Conservation (phyloP, 768 basidiomycete species). For the Suillus paluster region DNA sequence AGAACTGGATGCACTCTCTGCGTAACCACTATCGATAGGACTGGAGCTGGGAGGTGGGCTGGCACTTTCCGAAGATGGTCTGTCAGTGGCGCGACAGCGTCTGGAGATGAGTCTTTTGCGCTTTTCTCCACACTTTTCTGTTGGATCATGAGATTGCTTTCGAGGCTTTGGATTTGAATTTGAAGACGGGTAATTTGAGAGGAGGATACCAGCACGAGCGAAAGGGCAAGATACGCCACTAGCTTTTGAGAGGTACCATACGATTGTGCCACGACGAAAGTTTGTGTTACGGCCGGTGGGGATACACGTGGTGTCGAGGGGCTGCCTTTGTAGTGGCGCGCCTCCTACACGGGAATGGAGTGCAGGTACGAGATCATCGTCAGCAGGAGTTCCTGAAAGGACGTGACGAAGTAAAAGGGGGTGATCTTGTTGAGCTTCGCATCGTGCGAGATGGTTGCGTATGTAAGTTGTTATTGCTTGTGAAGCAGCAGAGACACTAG, state of each 20-base stretch:
- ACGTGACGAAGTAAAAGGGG: conserved; percentile 75
- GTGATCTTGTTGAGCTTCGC: conserved; percentile 70
- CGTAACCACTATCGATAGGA: conserved; percentile 32
- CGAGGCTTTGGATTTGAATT: conserved; percentile 50
- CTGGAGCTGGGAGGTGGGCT: conserved; percentile 16
- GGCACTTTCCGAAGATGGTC: not conserved
- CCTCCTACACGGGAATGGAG: conserved; percentile 74
- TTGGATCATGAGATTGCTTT: not conserved
- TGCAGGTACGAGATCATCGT: conserved; percentile 76
- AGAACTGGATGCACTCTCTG: conserved; percentile 24
- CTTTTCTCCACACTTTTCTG: conserved; percentile 49
- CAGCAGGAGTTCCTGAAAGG: conserved; percentile 70
- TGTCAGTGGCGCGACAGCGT: conserved; percentile 1
- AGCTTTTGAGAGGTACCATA: conserved; percentile 80
- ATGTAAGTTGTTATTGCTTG: conserved; percentile 87
- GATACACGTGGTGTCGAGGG: conserved; percentile 17
- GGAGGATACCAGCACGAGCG: conserved; percentile 68
- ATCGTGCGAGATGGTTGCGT: conserved; percentile 71
- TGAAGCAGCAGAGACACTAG: conserved; percentile 74
- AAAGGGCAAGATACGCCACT: conserved; percentile 81
- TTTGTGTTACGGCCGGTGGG: conserved; percentile 53
- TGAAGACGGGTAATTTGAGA: conserved; percentile 59
- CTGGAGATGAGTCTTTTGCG: conserved; percentile 40
- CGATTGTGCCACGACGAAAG: conserved; percentile 77
- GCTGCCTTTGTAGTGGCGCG: conserved; percentile 48